phyloP scores from a whole-genome alignment of 257 asterid genomes.

The Nicotiana obtusifolia region DNA sequence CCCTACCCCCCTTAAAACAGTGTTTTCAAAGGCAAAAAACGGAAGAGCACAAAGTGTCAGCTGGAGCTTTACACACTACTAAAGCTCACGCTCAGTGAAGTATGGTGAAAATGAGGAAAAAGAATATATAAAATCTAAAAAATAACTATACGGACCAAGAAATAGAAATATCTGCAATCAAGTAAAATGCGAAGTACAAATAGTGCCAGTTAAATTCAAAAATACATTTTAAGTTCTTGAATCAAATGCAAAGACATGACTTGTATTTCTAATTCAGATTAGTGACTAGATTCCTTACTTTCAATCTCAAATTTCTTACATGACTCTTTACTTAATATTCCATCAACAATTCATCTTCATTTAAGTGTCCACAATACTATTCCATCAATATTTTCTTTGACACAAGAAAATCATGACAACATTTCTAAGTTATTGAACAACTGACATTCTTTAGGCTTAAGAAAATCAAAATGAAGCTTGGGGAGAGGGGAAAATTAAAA shows the following conservation, averaged over 20 bases:
- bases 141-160: not conserved
- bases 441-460: not conserved
- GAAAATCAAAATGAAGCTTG: not conserved
- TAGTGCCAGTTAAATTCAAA: not conserved
- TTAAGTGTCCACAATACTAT: not conserved
- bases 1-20: not conserved
- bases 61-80: not conserved
- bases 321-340: not conserved
- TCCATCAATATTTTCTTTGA: not conserved
- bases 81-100: not conserved
- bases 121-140: not conserved
- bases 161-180: not conserved
- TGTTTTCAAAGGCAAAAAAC: not conserved
- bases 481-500: not conserved
- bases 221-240: not conserved
- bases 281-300: not conserved
- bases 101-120: not conserved
- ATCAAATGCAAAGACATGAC: not conserved
- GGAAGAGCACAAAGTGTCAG: not conserved
- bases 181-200: not conserved
- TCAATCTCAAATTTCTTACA: not conserved
- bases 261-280: not conserved
- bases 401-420: not conserved
- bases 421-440: not conserved
- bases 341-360: not conserved